A percentile compares a stretch with the other conserved stretches of the same genome.
phyloP scores from a whole-genome alignment of 441 rosid species.

The Populus hybrid region DNA sequence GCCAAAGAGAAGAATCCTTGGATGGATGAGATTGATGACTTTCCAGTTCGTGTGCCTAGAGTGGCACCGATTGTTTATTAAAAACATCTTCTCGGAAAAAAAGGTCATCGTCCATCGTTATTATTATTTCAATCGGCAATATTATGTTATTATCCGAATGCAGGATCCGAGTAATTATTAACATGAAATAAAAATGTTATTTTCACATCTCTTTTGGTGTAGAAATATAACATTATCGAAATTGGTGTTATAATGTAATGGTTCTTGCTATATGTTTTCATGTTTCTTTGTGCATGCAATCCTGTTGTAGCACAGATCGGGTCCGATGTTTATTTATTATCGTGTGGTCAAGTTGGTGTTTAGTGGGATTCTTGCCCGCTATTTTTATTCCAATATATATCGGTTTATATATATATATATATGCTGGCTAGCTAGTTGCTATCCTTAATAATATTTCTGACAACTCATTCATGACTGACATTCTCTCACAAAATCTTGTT shows the following conservation, averaged over 20 bases:
- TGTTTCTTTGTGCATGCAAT: background rate
- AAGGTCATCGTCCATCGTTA: no score
- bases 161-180: background rate
- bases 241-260: background rate
- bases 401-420: no score
- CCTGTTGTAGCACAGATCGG: background rate
- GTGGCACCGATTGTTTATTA: slow-evolving; percentile 12
- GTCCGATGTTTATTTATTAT: background rate
- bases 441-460: background rate
- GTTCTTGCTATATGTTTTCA: no score
- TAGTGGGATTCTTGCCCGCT: no score
- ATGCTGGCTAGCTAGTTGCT: background rate
- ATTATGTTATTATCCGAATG: background rate
- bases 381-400: no score
- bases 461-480: no score
- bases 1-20: slow-evolving; percentile 49
- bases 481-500: no score
- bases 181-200: background rate
- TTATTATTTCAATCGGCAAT: no score
- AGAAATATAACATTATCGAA: background rate
- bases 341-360: no score
- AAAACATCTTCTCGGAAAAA: background rate
- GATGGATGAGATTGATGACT: slow-evolving; percentile 46
- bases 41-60: slow-evolving; percentile 39
- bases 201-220: background rate